phyloP scores from a whole-genome alignment of 2,329 filamentous ascomycete species.

The Acarospora socialis region DNA sequence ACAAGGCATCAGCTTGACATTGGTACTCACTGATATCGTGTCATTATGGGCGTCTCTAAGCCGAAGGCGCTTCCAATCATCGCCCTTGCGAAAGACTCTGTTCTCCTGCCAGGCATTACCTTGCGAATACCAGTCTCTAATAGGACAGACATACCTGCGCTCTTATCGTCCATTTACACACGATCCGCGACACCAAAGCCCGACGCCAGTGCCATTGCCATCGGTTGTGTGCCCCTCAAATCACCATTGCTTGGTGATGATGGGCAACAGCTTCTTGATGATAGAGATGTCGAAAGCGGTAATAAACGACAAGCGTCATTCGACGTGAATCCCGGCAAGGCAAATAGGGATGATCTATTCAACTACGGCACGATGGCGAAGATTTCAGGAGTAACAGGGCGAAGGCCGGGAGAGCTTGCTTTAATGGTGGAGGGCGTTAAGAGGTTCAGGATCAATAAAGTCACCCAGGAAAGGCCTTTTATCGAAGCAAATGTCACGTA shows the following conservation, averaged over 20 bases:
- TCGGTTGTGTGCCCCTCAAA: constrained; percentile 75
- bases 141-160: constrained; percentile 74
- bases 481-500: constrained; percentile 69
- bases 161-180: constrained; percentile 75
- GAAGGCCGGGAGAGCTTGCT: constrained; percentile 60
- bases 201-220: constrained; percentile 53
- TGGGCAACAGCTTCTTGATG: constrained; percentile 61
- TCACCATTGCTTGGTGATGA: constrained; percentile 60
- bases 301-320: constrained; percentile 21
- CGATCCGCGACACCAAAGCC: constrained; percentile 51
- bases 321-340: constrained; percentile 43
- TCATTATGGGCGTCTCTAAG: too few relatives aligned
- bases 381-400: constrained; percentile 64
- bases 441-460: constrained; percentile 59
- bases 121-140: constrained; percentile 71
- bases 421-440: constrained; percentile 75
- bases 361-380: constrained; percentile 68
- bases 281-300: constrained; percentile 40
- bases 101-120: constrained; percentile 74
- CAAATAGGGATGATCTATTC: constrained; percentile 61
- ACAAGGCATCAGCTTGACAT: too few relatives aligned
- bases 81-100: constrained; percentile 62
- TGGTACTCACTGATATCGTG: too few relatives aligned
- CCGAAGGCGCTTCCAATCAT: constrained; percentile 58
- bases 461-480: constrained; percentile 66